A percentile compares a stretch with the other conserved stretches of the same genome.
These are phyloP conservation scores for Lentinula edodes DNA, from an alignment of 768 basidiomycete species.

Conservation along the genomic window DNA sequence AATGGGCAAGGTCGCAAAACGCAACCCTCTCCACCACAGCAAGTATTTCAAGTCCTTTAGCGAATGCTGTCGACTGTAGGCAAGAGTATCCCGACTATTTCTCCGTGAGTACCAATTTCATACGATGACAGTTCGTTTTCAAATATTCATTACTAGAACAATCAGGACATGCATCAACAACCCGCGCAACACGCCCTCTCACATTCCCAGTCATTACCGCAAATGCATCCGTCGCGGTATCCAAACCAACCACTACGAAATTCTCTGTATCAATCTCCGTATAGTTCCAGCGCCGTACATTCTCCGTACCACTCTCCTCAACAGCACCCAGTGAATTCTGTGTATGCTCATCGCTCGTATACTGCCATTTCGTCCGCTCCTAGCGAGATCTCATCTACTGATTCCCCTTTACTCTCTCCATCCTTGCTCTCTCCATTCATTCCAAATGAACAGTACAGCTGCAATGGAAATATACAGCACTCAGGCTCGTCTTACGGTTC, in stretches of 20 bases:
- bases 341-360: neutral
- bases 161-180: neutral
- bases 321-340: neutral
- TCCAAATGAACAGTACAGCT: neutral
- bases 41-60: neutral
- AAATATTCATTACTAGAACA: neutral
- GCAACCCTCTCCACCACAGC: neutral
- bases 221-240: neutral
- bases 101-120: neutral
- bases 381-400: neutral
- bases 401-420: neutral
- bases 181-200: neutral
- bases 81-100: neutral
- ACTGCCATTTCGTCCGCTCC: neutral
- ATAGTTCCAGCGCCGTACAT: neutral
- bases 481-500: neutral
- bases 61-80: neutral
- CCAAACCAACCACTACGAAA: neutral
- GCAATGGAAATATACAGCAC: neutral
- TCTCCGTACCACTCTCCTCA: neutral
- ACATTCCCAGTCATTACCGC: constrained; percentile 1
- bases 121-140: neutral
- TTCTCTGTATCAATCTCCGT: neutral
- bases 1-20: constrained; percentile 2
- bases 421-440: neutral